phyloP scores from a whole-genome alignment of 495 filamentous ascomycete species.

The Antarctomyces pellizariae region DNA sequence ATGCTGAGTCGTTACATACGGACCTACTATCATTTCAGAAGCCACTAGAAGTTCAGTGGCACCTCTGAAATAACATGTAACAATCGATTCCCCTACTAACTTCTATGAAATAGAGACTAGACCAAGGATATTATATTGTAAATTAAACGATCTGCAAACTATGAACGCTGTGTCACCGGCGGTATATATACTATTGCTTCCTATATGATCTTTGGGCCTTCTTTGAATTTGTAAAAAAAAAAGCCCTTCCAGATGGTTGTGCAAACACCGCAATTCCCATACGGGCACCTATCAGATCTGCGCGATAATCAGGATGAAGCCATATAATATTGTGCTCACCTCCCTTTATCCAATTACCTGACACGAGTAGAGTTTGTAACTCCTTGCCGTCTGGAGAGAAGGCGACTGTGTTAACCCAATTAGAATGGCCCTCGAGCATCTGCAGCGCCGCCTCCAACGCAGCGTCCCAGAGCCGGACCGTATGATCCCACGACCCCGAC shows the following conservation, averaged over 20 bases:
- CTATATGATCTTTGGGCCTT: constrained; percentile 4
- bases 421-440: constrained; percentile 12
- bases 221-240: constrained; percentile 4
- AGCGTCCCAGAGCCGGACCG: constrained; percentile 12
- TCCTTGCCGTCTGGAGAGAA: constrained; percentile 14
- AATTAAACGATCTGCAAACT: constrained; percentile 1
- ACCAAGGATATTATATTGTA: constrained; percentile 8
- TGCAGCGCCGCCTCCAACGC: constrained; percentile 8
- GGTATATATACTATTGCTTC: too few relatives aligned
- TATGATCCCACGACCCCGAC: constrained; percentile 2
- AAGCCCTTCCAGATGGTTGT: constrained; percentile 4
- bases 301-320: constrained; percentile 4
- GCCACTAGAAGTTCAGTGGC: constrained; percentile 7
- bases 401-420: constrained; percentile 8
- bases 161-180: too few relatives aligned
- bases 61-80: constrained; percentile 6
- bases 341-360: constrained; percentile 2
- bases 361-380: background rate
- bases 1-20: too few relatives aligned
- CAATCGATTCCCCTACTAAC: constrained; percentile 5
- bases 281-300: constrained; percentile 2
- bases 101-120: constrained; percentile 8
- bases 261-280: constrained; percentile 3
- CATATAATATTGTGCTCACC: constrained; percentile 3
- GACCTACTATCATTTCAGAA: too few relatives aligned